Percentiles rank a stretch among this genome's conserved stretches.
phyloP scores from a whole-genome alignment of 1,284 basidiomycete genomes.

The Heterobasidion occidentale region DNA sequence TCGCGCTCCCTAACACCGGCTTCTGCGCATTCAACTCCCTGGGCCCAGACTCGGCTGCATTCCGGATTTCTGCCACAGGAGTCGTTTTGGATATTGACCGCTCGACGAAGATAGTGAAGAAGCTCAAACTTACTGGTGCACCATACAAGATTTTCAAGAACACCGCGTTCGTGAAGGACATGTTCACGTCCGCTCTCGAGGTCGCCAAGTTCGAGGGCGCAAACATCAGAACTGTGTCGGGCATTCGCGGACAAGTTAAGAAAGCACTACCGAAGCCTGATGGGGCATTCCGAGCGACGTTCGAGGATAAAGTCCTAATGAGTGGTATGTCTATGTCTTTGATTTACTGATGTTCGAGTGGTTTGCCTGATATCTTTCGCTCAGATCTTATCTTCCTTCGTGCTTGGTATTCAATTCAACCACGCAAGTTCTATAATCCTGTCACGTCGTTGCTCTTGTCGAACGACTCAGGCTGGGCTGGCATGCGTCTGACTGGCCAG shows the following conservation, averaged over 20 bases:
- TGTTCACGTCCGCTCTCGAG: slow-evolving; percentile 91
- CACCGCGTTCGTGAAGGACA: slow-evolving; percentile 97
- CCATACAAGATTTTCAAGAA: slow-evolving; percentile 99
- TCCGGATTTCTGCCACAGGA: slow-evolving; percentile 90
- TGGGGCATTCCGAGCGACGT: slow-evolving; percentile 92
- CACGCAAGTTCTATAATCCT: slow-evolving; percentile 94
- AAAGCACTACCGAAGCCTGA: slow-evolving; percentile 92
- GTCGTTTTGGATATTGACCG: slow-evolving; percentile 93
- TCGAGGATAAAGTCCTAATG: slow-evolving; percentile 97
- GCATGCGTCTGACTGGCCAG: slow-evolving; percentile 95
- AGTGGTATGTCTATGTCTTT: slow-evolving; percentile 56
- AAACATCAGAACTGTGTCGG: slow-evolving; percentile 90
- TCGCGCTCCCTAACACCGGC: slow-evolving; percentile 89
- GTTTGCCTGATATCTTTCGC: slow-evolving; percentile 5
- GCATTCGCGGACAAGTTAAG: slow-evolving; percentile 95
- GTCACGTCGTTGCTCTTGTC: slow-evolving; percentile 86
- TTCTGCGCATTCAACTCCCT: slow-evolving; percentile 97
- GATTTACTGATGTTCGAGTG: background rate
- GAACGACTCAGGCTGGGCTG: slow-evolving; percentile 75
- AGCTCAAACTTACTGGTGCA: slow-evolving; percentile 91
- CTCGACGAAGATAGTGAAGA: slow-evolving; percentile 95
- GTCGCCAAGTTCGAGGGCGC: slow-evolving; percentile 99
- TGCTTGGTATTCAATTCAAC: slow-evolving; percentile 95
- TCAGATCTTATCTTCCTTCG: slow-evolving; percentile 92
- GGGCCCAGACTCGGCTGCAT: slow-evolving; percentile 57